These are phyloP conservation scores for Penicillium manginii DNA, from an alignment of 495 filamentous ascomycete genomes.

Conservation along the genomic window DNA sequence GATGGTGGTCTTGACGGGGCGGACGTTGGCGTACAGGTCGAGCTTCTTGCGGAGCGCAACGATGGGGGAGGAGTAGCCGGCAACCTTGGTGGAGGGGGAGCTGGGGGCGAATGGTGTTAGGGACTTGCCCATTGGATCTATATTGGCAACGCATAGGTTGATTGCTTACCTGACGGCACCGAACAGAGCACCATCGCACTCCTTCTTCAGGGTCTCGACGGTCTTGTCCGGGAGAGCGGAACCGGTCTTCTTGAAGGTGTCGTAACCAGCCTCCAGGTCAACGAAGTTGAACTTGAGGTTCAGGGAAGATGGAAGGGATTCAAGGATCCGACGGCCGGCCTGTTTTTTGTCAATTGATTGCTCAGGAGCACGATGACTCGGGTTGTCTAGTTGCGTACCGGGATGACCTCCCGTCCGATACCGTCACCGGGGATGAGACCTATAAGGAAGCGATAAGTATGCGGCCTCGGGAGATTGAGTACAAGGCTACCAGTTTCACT, in stretches of 20 bases:
- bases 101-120: conserved; percentile 26
- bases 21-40: conserved; percentile 95
- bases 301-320: conserved; percentile 81
- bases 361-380: conserved; percentile 13
- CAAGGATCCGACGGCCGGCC: conserved; percentile 86
- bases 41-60: conserved; percentile 95
- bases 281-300: conserved; percentile 92
- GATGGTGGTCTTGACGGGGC: conserved; percentile 85
- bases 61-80: conserved; percentile 96
- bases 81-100: conserved; percentile 85
- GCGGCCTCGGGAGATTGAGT: neutral
- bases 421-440: conserved; percentile 98
- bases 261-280: conserved; percentile 88
- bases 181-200: conserved; percentile 96
- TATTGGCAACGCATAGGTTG: neutral
- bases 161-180: conserved; percentile 76
- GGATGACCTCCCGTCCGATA: conserved; percentile 98
- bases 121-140: conserved; percentile 8
- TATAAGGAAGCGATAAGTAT: conserved; percentile 34
- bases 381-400: conserved; percentile 47
- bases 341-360: conserved; percentile 29
- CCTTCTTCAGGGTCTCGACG: conserved; percentile 77
- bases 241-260: conserved; percentile 87
- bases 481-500: conserved; percentile 8
- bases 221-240: conserved; percentile 87